Base-by-base conservation (phyloP, 257 asterid species). In the Parsonsia alboflavescens region DNA sequence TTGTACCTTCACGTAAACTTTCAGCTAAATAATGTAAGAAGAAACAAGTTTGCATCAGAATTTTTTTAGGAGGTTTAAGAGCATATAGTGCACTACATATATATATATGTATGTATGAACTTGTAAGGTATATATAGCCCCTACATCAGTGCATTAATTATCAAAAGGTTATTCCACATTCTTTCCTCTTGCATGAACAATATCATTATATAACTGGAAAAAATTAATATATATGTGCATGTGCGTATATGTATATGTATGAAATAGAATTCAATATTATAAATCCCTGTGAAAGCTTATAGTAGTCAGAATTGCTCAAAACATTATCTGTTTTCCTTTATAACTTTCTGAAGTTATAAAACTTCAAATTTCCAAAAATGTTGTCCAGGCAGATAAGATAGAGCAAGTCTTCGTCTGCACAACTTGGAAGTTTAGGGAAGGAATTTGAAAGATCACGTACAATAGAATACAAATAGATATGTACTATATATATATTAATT, bases 11-110 rank as follows among this genome's bases (percentile, higher is more conserved):
- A 64, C 62, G 33, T 54, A 73, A 68, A 17, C 0, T 33, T 10
- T 28, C 71, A 44, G 52, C 64, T 44, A 57, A 57, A 44, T 36
- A 68, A 22, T 57, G 39, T 76, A 56, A 41, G 53, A 21, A 30
- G 58, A 33, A 75, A 56, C 7, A 48, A 53, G 50, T 26, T 73
- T 54, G 69, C 41, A 68, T 68, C 61, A 68, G 49, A 75, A 68
- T 45, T 39, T 42, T 15, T 56, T 49, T 41, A 22, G 26, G 19
- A 19, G 6, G n/a, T 44, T 5, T 33, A 68, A 68, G 7, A 56
- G 33, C 48, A 53, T n/a, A 10, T 7, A 52, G 16, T 22, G 30
- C 42, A 36, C 1, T 33, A 33, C 39, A 33, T 33, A 33, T 3
- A 33, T 33, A 33, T 3, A 33, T 33, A 30, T 12, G n/a, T n/a